Percentiles rank a stretch among this genome's conserved stretches.
These are phyloP conservation scores for Cystobasidium slooffiae DNA, from an alignment of 1,284 basidiomycete species.

Conservation along the genomic window DNA sequence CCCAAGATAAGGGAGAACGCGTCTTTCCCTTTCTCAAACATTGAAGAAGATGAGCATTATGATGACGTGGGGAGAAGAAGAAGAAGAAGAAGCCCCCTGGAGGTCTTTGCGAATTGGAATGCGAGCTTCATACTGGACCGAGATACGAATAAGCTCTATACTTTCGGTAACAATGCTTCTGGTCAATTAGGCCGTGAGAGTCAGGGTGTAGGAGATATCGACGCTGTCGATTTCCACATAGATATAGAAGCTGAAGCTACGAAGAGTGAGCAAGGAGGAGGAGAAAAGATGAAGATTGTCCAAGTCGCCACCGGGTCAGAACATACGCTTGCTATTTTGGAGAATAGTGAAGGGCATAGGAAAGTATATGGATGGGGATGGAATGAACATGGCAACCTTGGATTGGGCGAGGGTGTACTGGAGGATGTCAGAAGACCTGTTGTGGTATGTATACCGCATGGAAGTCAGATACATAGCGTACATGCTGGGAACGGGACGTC, in stretches of 20 bases:
- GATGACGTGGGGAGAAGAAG: background rate
- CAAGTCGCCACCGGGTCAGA: constrained; percentile 75
- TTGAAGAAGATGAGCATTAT: background rate
- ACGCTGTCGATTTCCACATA: background rate
- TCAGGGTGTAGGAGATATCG: background rate
- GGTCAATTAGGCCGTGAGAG: constrained; percentile 69
- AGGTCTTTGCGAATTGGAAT: constrained; percentile 69
- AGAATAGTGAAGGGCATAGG: background rate
- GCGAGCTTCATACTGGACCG: constrained; percentile 67
- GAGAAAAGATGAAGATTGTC: constrained; percentile 46
- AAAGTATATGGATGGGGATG: constrained; percentile 82
- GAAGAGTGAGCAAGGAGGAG: background rate
- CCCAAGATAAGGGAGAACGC: background rate
- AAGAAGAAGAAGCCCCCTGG: background rate
- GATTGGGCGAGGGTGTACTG: constrained; percentile 60
- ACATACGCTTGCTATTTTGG: constrained; percentile 66
- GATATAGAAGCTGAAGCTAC: no score
- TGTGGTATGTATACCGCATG: constrained; percentile 22
- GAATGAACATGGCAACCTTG: constrained; percentile 94
- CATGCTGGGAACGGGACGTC: constrained; percentile 40
- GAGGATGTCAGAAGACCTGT: constrained; percentile 46
- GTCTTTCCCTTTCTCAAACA: no score
- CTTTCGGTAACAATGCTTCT: constrained; percentile 68
- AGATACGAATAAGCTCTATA: background rate
- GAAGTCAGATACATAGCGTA: constrained; percentile 7